Evolutionary conservation across 768 basidiomycete genomes (phyloP), one percentile per base, ranked within the genome.

Genomic region (Naganishia friedmannii): DNA sequence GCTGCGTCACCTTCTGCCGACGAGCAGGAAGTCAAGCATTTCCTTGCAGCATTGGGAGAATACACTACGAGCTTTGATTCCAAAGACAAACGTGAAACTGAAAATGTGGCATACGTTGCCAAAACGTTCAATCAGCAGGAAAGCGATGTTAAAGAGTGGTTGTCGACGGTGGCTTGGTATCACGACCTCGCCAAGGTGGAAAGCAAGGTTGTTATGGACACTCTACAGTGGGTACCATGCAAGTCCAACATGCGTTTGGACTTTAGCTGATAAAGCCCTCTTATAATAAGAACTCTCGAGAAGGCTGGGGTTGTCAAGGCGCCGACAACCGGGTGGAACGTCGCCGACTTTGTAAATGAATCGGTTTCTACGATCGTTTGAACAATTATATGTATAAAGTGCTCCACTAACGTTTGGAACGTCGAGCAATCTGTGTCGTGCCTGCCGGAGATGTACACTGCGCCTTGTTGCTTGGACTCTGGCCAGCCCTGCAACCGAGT

Each of bases 111-210:
- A 34, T 96, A 90, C 77, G 90, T 97, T 75, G 85, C 86, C 77
- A 82, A 84, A 13, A 87, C 86, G 63, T 96, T 95, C 74, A 90
- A 89, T 0, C 95, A 97, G 76, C 85, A 86, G 2, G 86, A 88
- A 67, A 86, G 87, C 69, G 95, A 98, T 78, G 88, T 97, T 73
- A 83, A 87, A 82, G 92, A 90, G 26, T 95, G 93, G 93, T 83
- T 94, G 73, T 83, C 85, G 75, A 90, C 89, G 5, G 92, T 94
- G 23, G 83, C 82, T 3, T 95, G 92, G 79, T 88, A 91, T 3
- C 73, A 83, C 13, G 85, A 88, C 75, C 89, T 91, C 74, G 79
- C 84, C 1, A 83, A 81, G 42, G 88, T 94, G 54, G 86, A 89
- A 8, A 82, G 80, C n/a, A 80, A 85, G 34, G 88, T 92, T 19